Evolutionary conservation across 1,139 yeast genomes (phyloP).

Genomic region (Yamadazyma jaroonii): DNA sequence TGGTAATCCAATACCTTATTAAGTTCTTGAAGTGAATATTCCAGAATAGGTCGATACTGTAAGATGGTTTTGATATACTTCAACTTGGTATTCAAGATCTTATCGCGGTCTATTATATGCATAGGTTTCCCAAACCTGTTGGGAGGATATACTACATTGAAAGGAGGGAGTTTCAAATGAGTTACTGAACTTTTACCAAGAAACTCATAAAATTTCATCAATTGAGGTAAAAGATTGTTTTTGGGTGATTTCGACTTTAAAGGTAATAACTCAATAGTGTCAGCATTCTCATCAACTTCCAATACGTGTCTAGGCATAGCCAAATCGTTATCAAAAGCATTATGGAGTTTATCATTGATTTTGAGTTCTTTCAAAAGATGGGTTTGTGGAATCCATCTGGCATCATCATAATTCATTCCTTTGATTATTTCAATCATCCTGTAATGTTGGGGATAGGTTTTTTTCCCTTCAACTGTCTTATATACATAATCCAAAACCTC

Average conservation of each 20-base stretch:
- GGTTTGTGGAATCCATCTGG: slow-evolving; percentile 34
- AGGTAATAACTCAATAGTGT: too few relatives aligned
- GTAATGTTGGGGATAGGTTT: slow-evolving; percentile 11
- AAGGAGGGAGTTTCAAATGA: slow-evolving; percentile 23
- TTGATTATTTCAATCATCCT: slow-evolving; percentile 23
- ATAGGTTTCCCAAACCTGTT: slow-evolving; percentile 32
- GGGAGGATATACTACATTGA: slow-evolving; percentile 35
- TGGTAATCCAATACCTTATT: slow-evolving; percentile 18
- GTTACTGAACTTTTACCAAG: slow-evolving; percentile 18
- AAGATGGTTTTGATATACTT: slow-evolving; percentile 20
- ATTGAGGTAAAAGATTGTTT: too few relatives aligned
- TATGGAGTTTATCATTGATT: slow-evolving; percentile 4
- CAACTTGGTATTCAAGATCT: slow-evolving; percentile 23
- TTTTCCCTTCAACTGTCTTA: slow-evolving; percentile 15
- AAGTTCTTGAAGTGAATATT: slow-evolving; percentile 13
- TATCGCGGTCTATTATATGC: slow-evolving; percentile 27
- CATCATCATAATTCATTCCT: slow-evolving; percentile 17
- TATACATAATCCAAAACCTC: slow-evolving; percentile 27
- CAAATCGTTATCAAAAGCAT: slow-evolving; percentile 11
- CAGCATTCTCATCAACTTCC: too few relatives aligned
- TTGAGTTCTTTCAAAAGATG: slow-evolving; percentile 34
- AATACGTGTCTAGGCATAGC: background rate
- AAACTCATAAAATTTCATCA: slow-evolving; percentile 17
- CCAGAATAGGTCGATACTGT: slow-evolving; percentile 22
- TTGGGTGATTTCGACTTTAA: too few relatives aligned